phyloP scores from a whole-genome alignment of 148 eudicot species.

The Linanthus parryae region DNA sequence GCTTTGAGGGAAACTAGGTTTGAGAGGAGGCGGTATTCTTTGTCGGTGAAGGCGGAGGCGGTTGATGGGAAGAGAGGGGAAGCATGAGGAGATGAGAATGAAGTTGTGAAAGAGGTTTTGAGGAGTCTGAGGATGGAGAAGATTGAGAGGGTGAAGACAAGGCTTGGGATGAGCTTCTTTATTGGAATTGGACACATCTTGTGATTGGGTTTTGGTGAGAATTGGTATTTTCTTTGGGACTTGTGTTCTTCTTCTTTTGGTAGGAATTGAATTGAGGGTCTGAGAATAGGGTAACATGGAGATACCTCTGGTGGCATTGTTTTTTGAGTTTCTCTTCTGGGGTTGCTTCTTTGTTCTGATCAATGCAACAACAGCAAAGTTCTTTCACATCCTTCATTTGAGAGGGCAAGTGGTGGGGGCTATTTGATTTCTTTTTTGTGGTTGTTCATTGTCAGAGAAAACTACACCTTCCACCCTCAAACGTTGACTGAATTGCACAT shows the following conservation, averaged over 20 bases:
- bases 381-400: neutral
- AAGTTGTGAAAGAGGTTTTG: conserved; percentile 38
- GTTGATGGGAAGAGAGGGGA: conserved; percentile 8
- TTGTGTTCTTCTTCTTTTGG: neutral
- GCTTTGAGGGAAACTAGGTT: conserved; percentile 38
- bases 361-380: neutral
- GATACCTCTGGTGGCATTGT: conserved; percentile 51
- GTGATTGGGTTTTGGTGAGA: conserved; percentile 33
- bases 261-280: conserved; percentile 14
- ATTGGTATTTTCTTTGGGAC: conserved; percentile 27
- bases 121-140: conserved; percentile 65
- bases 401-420: conserved; percentile 1
- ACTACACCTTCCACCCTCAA: no score
- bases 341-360: neutral
- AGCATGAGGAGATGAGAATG: conserved; percentile 27
- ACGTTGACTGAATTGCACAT: no score
- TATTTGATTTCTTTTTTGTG: neutral
- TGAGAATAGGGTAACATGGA: conserved; percentile 14
- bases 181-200: no score
- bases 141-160: conserved; percentile 42
- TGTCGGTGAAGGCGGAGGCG: conserved; percentile 30
- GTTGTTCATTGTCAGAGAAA: no score
- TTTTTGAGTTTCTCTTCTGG: conserved; percentile 1
- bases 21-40: conserved; percentile 50
- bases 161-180: conserved; percentile 52